Evolutionary conservation across 208 protist species (phyloP), one percentile per base, ranked within the genome.

Genomic region (Leishmania tropica): DNA sequence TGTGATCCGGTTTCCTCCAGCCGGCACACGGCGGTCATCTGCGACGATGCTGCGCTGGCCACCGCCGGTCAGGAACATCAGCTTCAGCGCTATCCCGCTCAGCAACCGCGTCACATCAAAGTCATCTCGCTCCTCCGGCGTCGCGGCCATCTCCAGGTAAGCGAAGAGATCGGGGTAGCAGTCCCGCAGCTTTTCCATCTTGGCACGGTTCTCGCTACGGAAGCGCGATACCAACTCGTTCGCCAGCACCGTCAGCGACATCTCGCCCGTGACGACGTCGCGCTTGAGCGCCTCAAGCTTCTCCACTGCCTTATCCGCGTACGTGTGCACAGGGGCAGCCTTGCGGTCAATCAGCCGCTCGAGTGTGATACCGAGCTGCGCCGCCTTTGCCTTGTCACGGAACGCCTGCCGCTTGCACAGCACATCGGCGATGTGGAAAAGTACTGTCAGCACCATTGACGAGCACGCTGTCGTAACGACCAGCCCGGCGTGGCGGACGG

Each of bases 31-130:
- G 1, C 73, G 80, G 67, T 94, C 91, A 74, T 94, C 91, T 7
- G 88, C 88, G 4, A 85, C 81, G 73, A 94, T 94, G 81, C 87
- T 91, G 73, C 87, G 87, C 81, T 88, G 81, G 1, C 91, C 91
- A 19, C 91, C 91, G 13, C 85, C 91, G 58, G 91, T 81, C 42
- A 94, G 78, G 65, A 88, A 94, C 87, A 92, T 90, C 21, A 92
- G 68, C 76, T 94, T 94, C 37, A 92, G 67, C 40, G 81, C 80
- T 19, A 87, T 86, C 65, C 81, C 81, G 53, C 79, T 60, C 6
- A 92, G 60, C 31, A 88, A 40, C 65, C 79, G 81, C 70, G 77
- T 80, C 68, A 80, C 79, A 53, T 92, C 88, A 17, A 89, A 79
- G 37, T 92, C 81, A 0, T 60, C 37, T 35, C 80, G 68, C 42